phyloP scores from a whole-genome alignment of 2,329 filamentous ascomycete species.

The Alternaria ventricosa region DNA sequence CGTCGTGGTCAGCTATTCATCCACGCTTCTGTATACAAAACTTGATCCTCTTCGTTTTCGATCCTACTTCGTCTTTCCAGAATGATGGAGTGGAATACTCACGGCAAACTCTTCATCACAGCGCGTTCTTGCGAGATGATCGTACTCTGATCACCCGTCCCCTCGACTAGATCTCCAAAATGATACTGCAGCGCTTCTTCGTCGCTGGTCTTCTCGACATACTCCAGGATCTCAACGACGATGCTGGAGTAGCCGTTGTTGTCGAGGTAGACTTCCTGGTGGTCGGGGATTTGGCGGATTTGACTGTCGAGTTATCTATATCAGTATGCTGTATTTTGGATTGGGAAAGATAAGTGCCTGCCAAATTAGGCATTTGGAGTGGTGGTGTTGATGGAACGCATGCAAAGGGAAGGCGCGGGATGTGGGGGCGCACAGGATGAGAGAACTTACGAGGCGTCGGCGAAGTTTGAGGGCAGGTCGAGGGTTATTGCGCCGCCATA shows the following conservation, averaged over 20 bases:
- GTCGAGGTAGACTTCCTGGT: conserved; percentile 93
- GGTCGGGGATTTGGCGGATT: conserved; percentile 78
- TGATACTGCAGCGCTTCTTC: conserved; percentile 67
- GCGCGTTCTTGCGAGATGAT: conserved; percentile 39
- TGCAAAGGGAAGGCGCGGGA: conserved; percentile 11
- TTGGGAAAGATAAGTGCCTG: too few species aligned
- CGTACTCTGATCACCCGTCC: conserved; percentile 45
- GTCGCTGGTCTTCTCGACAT: conserved; percentile 72
- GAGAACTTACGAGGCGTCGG: conserved; percentile 71
- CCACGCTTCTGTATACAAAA: background rate
- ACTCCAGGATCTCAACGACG: conserved; percentile 89
- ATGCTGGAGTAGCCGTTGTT: conserved; percentile 82
- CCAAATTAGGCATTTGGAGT: background rate
- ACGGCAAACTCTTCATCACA: conserved; percentile 47
- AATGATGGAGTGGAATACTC: conserved; percentile 22
- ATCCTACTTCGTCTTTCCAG: too few species aligned
- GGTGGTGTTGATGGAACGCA: background rate
- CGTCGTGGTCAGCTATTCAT: background rate
- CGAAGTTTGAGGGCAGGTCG: conserved; percentile 71
- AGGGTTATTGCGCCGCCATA: conserved; percentile 75
- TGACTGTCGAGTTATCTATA: conserved; percentile 55
- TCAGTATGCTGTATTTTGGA: background rate
- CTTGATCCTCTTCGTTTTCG: background rate
- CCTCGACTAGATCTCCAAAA: conserved; percentile 55
- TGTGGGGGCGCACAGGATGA: conserved; percentile 11